Evolutionary conservation across 106 monocot genomes (phyloP), one percentile per base, ranked within the genome.

Genomic region (Dendrobium huoshanense): DNA sequence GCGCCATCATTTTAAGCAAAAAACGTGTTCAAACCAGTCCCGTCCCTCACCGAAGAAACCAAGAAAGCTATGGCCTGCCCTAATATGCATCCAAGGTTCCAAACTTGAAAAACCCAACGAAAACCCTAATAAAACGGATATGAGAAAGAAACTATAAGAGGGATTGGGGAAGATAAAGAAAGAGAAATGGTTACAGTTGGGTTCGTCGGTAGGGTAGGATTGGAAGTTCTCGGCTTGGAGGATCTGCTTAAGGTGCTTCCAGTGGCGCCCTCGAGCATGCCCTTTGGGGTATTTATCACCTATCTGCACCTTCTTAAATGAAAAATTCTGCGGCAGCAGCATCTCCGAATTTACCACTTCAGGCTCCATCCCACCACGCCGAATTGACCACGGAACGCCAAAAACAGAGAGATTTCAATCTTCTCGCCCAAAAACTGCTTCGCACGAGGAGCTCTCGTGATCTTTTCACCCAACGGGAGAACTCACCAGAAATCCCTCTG

Each of bases 211-310:
- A 0, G 83, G 72, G 37, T 82, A 82, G 77, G 80, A n/a, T 19
- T 29, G 15, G 78, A 70, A 89, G 85, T 87, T 90, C 77, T 90
- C 93, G 13, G 88, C 85, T 40, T 93, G 93, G 19, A 93, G 93
- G 56, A 93, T 82, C 80, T 90, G 88, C 85, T 90, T 90, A 19
- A 93, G 83, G 73, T 93, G 93, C 87, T 93, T 93, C 93, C 90
- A 90, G 77, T 93, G 82, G 17, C 93, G 86, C 17, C 82, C 93
- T 24, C 93, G 80, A 0, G 90, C 82, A 31, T 90, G 90, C 0
- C 90, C 93, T 54, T 93, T 93, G 20, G 85, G 93, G 55, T 90
- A 90, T 76, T 93, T 93, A 79, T 93, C 93, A 6, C 80, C 70
- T 83, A 85, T 93, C 80, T 90, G 93, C 1, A 90, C 77, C 77